Evolutionary conservation across 192 early-diverging fungal genomes (phyloP), one percentile per base, ranked within the genome.

Genomic region (Phlyctochytrium bullatum): DNA sequence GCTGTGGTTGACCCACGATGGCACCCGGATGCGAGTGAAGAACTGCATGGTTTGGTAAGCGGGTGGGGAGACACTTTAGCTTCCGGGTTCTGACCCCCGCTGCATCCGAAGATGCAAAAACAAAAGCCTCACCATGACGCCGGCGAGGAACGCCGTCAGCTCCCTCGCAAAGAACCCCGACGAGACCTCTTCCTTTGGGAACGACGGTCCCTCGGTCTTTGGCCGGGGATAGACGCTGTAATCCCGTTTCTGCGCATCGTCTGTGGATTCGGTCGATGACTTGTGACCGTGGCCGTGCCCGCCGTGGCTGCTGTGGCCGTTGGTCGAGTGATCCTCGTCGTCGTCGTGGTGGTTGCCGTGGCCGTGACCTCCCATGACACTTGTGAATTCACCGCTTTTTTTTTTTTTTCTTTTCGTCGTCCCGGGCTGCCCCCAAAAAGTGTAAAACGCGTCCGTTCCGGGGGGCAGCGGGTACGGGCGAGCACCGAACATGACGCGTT

Each of bases 21-120:
- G 72, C 10, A 73, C 72, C 20, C 62, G 62, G 32, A 73, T 16
- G 20, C 72, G 64, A 3, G 72, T 73, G 34, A 73, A 71, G 61
- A 73, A 73, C 68, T 65, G 28, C 30, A 34, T 27, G 28, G n/a
- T 10, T 34, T 16, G 2, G n/a, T n/a, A n/a, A 62, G 20, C 25
- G 28, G 31, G 61, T 16, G 34, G 24, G 33, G 32, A 14, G 20
- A 47, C 40, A 47, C 6, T n/a, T n/a, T n/a, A n/a, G n/a, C n/a
- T n/a, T n/a, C n/a, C n/a, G n/a, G n/a, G n/a, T n/a, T n/a, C n/a
- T n/a, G n/a, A n/a, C n/a, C n/a, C n/a, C n/a, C 27, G 57, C 12
- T 59, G 12, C 12, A 23, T 12, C 17, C n/a, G 14, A 59, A 59
- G 17, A 10, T 10, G 17, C 3, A n/a, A 36, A 14, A 62, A 23